These are phyloP conservation scores for Phytophthora ramorum DNA, from an alignment of 352 stramenopile genomes.

Conservation along the genomic window DNA sequence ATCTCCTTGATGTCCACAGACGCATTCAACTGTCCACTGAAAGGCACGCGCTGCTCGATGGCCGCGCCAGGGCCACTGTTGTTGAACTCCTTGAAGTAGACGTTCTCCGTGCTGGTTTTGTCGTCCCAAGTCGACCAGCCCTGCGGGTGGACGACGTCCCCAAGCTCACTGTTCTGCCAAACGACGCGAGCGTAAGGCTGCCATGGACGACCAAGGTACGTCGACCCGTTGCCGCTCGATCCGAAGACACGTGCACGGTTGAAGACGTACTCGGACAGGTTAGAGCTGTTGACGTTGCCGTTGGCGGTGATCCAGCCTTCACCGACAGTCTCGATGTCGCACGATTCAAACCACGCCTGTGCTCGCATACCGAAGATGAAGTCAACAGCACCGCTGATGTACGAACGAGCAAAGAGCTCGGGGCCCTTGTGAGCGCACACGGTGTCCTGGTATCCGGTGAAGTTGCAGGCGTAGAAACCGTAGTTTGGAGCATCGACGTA, in stretches of 20 bases:
- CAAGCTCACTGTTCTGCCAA: conserved; percentile 13
- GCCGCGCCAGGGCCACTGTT: conserved; percentile 6
- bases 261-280: conserved; percentile 20
- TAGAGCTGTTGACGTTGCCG: conserved; percentile 10
- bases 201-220: conserved; percentile 14
- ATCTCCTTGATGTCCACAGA: conserved; percentile 12
- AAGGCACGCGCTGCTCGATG: conserved; percentile 3
- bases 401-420: conserved; percentile 3
- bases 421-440: conserved; percentile 17
- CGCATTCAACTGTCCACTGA: conserved; percentile 11
- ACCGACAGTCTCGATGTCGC: neutral
- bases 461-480: too few relatives aligned
- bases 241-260: conserved; percentile 12
- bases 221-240: conserved; percentile 5
- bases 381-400: conserved; percentile 1
- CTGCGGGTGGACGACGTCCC: conserved; percentile 13
- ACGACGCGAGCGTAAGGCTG: conserved; percentile 18
- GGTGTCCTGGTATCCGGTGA: conserved; percentile 13
- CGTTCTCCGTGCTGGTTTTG: conserved; percentile 5
- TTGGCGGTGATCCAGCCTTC: conserved; percentile 16
- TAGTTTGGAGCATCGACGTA: conserved; percentile 5
- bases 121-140: conserved; percentile 13
- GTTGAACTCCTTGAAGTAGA: conserved; percentile 30
- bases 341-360: conserved; percentile 18
- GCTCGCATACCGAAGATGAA: conserved; percentile 11